Evolutionary conservation across 2,329 filamentous ascomycete genomes (phyloP), one percentile per base, ranked within the genome.

Genomic region (Colletotrichum sojae): DNA sequence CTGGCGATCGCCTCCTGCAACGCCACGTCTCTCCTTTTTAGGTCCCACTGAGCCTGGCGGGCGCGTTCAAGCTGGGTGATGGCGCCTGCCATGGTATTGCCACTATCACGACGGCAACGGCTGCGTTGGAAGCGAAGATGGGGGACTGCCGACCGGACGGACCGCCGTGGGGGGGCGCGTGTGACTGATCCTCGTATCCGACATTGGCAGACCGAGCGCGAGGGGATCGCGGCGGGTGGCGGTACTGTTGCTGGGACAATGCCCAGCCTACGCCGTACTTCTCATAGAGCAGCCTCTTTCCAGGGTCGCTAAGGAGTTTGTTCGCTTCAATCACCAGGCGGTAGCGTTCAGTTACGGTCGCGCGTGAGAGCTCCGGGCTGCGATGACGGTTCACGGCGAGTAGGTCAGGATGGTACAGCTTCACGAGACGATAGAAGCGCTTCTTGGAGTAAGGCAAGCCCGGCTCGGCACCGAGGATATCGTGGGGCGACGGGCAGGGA

Each of bases 321-420:
- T 72, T 62, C 2, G 72, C 72, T 3, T 64, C 70, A 12, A 73
- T 43, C 12, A 72, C 46, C 9, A 73, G 71, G 5, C 66, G 67
- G 31, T 72, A 72, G 6, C 72, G 62, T 49, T 72, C 64, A 15
- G 65, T 63, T 8, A 59, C 45, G n/a, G 48, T 45, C 25, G 54
- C 18, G 3, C 31, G 53, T 1, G 63, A 48, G 25, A 69, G 8
- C 15, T 12, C 25, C 2, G 5, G 13, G 13, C 36, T 3, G 25
- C 4, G 13, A 10, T n/a, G 16, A 6, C 36, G 39, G 48, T 60
- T 60, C 1, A 53, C 9, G 25, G 31, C 31, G 15, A 48, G 43
- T 22, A 73, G 61, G 45, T 74, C 72, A 1, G 73, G 73, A n/a
- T 74, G 73, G 40, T 73, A 74, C 12, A 71, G 25, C 62, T 74